Evolutionary conservation across 2,329 filamentous ascomycete genomes (phyloP), one percentile per base, ranked within the genome.

Genomic region (Intubia oerlemansii): DNA sequence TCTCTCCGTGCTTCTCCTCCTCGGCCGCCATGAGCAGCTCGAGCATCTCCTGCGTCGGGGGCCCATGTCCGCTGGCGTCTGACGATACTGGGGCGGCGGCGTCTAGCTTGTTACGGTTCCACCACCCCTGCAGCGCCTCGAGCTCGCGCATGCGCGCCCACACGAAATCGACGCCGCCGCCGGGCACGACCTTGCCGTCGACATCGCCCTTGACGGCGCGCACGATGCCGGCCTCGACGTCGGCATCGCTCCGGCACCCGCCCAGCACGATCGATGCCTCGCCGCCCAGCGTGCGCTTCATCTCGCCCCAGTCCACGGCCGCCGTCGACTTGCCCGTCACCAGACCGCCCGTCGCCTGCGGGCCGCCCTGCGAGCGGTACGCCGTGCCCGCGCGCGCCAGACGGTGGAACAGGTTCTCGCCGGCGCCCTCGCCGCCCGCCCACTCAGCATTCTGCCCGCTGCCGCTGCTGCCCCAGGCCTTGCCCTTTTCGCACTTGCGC

Each of bases 401-500:
- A 8, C 85, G 70, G 39, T 74, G 77, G 57, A 95, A 98, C 28
- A 98, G 69, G 39, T 81, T 85, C 52, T 98, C 88, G 23, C 71
- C 73, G 25, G 71, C 72, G 2, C 70, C 62, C 24, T 91, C 81
- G 28, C 68, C 68, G 29, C 37, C 37, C 5, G 35, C 34, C 23
- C 33, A 30, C 22, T 32, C 32, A 17, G 26, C 30, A 17, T 28
- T 20, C 13, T 26, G 27, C 12, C 22, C 32, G 24, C n/a, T 32
- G 22, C 29, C 28, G 0, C 33, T 28, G 0, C 74, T 75, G 20
- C 81, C 88, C 79, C 84, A 98, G 15, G 59, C 52, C 38, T 77
- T 78, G 23, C 88, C 88, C 50, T 79, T 88, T 48, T 95, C 84
- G 47, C 85, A 93, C 49, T 98, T 98, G 44, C 85, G 74, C 50